phyloP scores from a whole-genome alignment of 805 yeast species.

The Wickerhamomyces queroliae region DNA sequence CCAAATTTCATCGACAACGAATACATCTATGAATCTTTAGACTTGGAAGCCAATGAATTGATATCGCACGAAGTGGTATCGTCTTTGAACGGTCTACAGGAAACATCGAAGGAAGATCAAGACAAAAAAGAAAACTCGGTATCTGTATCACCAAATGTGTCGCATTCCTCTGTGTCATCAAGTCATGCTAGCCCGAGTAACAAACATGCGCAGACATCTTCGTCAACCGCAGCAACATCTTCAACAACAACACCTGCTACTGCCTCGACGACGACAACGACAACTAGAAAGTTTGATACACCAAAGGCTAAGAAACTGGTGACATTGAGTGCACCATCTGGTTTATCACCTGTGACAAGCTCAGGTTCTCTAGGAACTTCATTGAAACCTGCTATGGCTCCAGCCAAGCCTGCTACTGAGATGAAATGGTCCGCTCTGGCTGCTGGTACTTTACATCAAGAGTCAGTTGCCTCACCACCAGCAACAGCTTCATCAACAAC shows the following conservation, averaged over 20 bases:
- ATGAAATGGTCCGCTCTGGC: slow-evolving; percentile 44
- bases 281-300: slow-evolving; percentile 3
- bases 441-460: slow-evolving; percentile 7
- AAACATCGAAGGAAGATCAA: slow-evolving; percentile 2
- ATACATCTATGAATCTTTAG: slow-evolving; percentile 82
- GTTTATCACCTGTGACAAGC: slow-evolving; percentile 6
- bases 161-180: not conserved
- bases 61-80: slow-evolving; percentile 45
- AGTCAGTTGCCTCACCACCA: slow-evolving; percentile 5
- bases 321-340: slow-evolving; percentile 1
- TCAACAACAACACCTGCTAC: not conserved
- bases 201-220: not conserved
- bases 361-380: slow-evolving; percentile 5
- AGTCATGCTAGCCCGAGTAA: slow-evolving; percentile 3
- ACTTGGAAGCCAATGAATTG: slow-evolving; percentile 51
- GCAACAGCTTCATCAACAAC: slow-evolving; percentile 3
- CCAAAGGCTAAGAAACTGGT: slow-evolving; percentile 5
- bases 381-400: slow-evolving; percentile 48
- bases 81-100: slow-evolving; percentile 15
- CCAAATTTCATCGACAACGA: slow-evolving; percentile 92
- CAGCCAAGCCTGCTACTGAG: slow-evolving; percentile 42
- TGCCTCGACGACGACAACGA: slow-evolving; percentile 6
- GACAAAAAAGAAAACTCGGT: not conserved
- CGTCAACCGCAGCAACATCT: slow-evolving; percentile 1
- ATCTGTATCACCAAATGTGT: not conserved